Conservation (phyloP, 2,329 filamentous ascomycete species). For the Phoma herbarum region DNA sequence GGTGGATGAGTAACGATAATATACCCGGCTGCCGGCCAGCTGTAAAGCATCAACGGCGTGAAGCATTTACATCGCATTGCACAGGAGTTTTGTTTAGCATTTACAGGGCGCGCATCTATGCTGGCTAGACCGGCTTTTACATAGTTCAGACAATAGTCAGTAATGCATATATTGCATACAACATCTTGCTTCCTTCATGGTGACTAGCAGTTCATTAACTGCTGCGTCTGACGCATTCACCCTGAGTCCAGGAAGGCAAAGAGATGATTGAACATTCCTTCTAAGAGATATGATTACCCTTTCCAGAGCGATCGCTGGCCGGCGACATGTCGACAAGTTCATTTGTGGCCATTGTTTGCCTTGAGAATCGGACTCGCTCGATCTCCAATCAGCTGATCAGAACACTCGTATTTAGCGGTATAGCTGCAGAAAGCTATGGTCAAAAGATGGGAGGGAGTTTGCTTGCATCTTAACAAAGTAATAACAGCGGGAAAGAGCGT, state of each 20-base stretch:
- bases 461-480: no score
- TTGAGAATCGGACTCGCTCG: no score
- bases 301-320: neutral
- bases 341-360: neutral
- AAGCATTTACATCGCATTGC: conserved; percentile 21
- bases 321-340: neutral
- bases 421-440: no score
- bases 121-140: conserved; percentile 16
- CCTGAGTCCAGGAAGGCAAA: neutral
- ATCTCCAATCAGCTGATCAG: no score
- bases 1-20: conserved; percentile 15
- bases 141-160: conserved; percentile 13
- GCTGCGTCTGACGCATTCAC: neutral
- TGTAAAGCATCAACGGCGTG: conserved; percentile 20
- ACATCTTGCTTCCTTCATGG: neutral
- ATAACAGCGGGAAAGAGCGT: no score
- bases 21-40: conserved; percentile 25
- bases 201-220: neutral
- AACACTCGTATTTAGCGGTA: no score
- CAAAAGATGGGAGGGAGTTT: no score
- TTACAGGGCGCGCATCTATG: conserved; percentile 10
- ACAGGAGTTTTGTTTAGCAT: conserved; percentile 15
- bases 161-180: conserved; percentile 12
- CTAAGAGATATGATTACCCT: neutral
- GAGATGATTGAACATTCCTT: neutral